Evolutionary conservation across 169 alveolate genomes (phyloP), one percentile per base, ranked within the genome.

Genomic region (Babesia ovata): DNA sequence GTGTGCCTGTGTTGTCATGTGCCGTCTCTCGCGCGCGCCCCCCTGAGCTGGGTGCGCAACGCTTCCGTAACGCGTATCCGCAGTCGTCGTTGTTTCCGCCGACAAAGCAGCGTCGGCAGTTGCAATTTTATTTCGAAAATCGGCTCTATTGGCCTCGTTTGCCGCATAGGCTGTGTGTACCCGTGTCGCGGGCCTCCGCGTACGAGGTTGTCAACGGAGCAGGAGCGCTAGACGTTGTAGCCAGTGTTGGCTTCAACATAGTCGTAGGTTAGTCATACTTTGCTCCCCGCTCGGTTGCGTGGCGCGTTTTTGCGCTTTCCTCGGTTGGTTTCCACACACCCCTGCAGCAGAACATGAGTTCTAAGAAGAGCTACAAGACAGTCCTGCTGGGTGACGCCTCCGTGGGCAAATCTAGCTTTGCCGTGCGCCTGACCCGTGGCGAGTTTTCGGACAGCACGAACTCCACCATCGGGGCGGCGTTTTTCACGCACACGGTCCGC

Each of bases 321-420:
- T 6, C 39, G 39, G 39, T 33, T 6, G 39, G 19, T 16, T 45
- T 16, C 50, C 50, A 16, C 50, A 45, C 14, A 16, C 50, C 10
- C 11, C 50, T 10, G n/a, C 50, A 17, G n/a, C 50, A 45, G 50
- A 45, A 45, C 50, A 79, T 74, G 86, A 81, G 75, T 84, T 49
- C 81, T 66, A 89, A 81, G 61, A 81, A 85, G 83, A 89, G 94
- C 63, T 92, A 94, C 72, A 95, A 95, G 78, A 76, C 96, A 45
- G 97, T 95, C 62, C 76, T 95, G 66, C 85, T 95, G 71, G 98
- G 98, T 52, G 96, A 95, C 78, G 87, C 95, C 63, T 91, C 94
- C 46, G 98, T 95, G 29, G 98, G 98, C 28, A 95, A 95, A 75
- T 91, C 97, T 26, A 93, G 97, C 71, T 86, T 95, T 44, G 95